Evolutionary conservation across 345 rosid species (phyloP).

Genomic region (Aegle marmelos): DNA sequence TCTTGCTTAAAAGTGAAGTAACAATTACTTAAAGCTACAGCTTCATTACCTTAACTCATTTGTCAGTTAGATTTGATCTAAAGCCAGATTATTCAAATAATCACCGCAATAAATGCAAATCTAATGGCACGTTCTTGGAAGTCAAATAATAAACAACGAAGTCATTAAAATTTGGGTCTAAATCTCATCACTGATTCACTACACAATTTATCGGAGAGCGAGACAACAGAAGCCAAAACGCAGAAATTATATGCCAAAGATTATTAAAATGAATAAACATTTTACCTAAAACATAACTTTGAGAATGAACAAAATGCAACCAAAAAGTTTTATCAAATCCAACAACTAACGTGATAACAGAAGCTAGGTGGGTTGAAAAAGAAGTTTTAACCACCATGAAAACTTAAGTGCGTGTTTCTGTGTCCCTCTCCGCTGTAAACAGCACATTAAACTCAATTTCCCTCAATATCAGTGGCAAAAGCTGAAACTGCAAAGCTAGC

Average conservation of each 20-base stretch:
- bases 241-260: background rate
- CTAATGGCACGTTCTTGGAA: background rate
- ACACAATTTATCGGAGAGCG: background rate
- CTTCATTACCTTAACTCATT: no score
- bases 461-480: background rate
- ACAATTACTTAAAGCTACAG: background rate
- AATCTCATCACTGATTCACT: background rate
- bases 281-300: background rate
- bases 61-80: no score
- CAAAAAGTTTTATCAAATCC: background rate
- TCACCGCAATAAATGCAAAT: background rate
- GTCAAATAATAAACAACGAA: background rate
- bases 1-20: background rate
- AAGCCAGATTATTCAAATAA: no score
- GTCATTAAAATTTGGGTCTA: background rate
- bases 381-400: constrained; percentile 22
- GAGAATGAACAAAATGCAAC: background rate
- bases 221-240: background rate
- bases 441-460: background rate
- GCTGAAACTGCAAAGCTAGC: background rate
- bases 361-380: constrained; percentile 12
- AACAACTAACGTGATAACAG: constrained; percentile 13
- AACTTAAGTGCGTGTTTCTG: background rate
- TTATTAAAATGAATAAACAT: background rate
- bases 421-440: constrained; percentile 11